Evolutionary conservation across 2,329 filamentous ascomycete species (phyloP), one percentile per base, ranked within the genome.

Genomic region (Cephalotrichum gorgonifer): DNA sequence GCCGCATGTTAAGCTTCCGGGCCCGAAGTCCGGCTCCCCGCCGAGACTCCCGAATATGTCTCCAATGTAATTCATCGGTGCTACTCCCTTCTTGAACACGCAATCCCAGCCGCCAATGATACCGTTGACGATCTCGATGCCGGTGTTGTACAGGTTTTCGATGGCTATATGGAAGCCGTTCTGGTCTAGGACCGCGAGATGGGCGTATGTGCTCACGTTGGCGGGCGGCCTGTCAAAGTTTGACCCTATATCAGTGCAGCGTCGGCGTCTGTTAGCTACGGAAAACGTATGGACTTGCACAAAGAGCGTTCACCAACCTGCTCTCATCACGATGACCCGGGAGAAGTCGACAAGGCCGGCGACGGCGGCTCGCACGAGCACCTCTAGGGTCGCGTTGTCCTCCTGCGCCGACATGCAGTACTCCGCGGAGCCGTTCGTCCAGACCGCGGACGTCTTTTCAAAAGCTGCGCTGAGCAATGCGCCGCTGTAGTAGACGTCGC

Each of bases 341-440:
- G 69, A 62, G 62, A 85, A 88, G 60, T 88, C 85, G 4, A 82
- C 75, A 4, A 78, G 58, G 2, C 75, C 73, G 53, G 71, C 68
- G 22, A 75, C 63, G 0, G 79, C 75, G 2, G 74, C 74, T 12
- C 84, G 75, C 20, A 86, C 63, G 26, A 88, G 66, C 5, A 76
- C 82, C 56, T 84, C 81, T 1, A 87, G 73, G 1, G 76, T 76
- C 1, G 83, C 84, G 56, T 82, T 86, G 59, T 88, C 84, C 62
- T 88, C 85, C 61, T 87, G 83, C 0, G 83, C 83, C 2, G 76
- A 84, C 64, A 82, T 78, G 66, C 84, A 87, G 65, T 87, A 87
- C 6, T 71, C 62, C 1, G 79, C 82, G 0, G 74, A 78, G 3
- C 82, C 82, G 57, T 86, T 86, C 2, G 84, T 88, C 66, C 81